Evolutionary conservation across 2,329 filamentous ascomycete genomes (phyloP), one percentile per base, ranked within the genome.

Genomic region (Paramyrothecium sp.): DNA sequence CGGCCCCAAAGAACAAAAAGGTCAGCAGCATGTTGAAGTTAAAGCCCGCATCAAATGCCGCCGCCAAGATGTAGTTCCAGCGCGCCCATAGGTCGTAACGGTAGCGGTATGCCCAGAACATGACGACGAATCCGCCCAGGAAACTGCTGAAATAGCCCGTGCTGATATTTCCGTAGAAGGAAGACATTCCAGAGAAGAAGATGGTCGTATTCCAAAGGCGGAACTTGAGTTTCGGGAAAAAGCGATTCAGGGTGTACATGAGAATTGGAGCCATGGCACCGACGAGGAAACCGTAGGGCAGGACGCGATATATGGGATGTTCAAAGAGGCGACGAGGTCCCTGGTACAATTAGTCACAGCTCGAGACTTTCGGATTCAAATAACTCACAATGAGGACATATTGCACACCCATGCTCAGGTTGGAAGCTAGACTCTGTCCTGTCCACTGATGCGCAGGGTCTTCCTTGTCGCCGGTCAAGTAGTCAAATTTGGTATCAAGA

Each of bases 401-500:
- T 66, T 87, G 83, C 2, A 85, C 80, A 2, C 81, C 82, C 48
- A 80, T 77, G 0, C 81, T 85, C 53, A 86, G 75, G 21, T 77
- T 80, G 2, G 69, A 72, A 0, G 79, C 75, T 1, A 87, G 71
- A 1, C 65, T 66, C 62, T 87, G 85, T 0, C 81, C 85, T 0
- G 84, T 87, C 85, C 84, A 87, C 63, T 87, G 84, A 57, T 84
- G 78, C 0, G 83, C 75, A 0, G 84, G 82, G 58, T 88, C 84
- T 1, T 70, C 70, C 54, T 77, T 71, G 4, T 65, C 65, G 21
- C 84, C 83, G 0, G 78, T 77, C 3, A 87, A 67, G 61, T 81
- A 86, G 38, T 85, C 80, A 16, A 74, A 72, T 64, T 87, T 87
- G 7, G 79, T 79, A 58, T 80, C 75, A 5, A 87, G 69, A 0